These are phyloP conservation scores for Entomortierella chlamydospora DNA, from an alignment of 192 early-diverging fungal genomes.

Conservation along the genomic window DNA sequence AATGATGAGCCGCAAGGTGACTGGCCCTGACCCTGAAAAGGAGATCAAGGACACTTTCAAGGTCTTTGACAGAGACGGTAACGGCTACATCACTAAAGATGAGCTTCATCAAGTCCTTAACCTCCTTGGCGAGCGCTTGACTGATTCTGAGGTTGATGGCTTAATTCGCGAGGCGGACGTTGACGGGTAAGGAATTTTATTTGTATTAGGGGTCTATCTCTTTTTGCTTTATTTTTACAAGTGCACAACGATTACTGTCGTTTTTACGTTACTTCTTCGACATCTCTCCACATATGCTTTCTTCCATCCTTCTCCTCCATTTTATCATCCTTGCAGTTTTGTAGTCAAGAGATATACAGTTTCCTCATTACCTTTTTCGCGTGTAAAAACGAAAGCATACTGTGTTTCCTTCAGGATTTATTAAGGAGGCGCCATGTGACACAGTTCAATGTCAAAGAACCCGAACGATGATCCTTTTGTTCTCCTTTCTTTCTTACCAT, in stretches of 20 bases:
- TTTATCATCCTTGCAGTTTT: too few relatives aligned
- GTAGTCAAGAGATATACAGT: too few relatives aligned
- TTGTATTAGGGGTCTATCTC: background rate
- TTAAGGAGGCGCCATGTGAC: background rate
- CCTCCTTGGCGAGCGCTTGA: slow-evolving; percentile 87
- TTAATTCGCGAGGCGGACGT: slow-evolving; percentile 74
- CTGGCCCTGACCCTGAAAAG: slow-evolving; percentile 83
- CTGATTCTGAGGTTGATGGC: slow-evolving; percentile 82
- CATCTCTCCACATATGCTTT: too few relatives aligned
- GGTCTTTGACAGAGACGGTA: slow-evolving; percentile 94
- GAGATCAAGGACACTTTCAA: slow-evolving; percentile 96
- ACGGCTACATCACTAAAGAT: slow-evolving; percentile 87
- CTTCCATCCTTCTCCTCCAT: background rate
- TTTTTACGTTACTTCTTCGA: too few relatives aligned
- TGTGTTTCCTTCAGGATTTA: background rate
- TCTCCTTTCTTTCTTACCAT: too few relatives aligned
- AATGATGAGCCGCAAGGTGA: slow-evolving; percentile 91
- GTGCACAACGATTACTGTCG: background rate
- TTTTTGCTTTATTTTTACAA: background rate
- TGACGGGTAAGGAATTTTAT: slow-evolving; percentile 61
- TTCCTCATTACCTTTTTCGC: too few relatives aligned
- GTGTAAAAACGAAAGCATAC: too few relatives aligned
- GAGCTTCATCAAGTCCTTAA: slow-evolving; percentile 94
- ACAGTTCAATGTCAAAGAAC: background rate
- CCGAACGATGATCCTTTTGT: background rate